Evolutionary conservation across 768 basidiomycete species (phyloP).

Genomic region (Lentinula detonsa): DNA sequence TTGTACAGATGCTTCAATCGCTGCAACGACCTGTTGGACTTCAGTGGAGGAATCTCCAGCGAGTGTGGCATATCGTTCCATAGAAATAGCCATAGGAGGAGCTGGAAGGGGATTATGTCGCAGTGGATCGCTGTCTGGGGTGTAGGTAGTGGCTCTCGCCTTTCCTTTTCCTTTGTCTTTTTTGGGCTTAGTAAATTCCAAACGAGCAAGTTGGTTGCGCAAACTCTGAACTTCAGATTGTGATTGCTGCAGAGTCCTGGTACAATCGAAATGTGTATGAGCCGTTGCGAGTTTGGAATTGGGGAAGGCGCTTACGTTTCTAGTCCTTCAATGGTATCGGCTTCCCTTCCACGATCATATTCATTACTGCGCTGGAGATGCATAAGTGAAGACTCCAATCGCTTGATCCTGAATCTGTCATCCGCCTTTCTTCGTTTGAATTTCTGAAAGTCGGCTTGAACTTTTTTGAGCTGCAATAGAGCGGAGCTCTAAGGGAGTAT

Average conservation of each 20-base stretch:
- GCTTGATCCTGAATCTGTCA: not conserved
- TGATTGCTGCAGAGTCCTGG: not conserved
- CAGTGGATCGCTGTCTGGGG: not conserved
- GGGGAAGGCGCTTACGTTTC: not conserved
- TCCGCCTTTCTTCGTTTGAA: not conserved
- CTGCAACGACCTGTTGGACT: conserved; percentile 1
- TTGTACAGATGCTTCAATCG: conserved; percentile 1
- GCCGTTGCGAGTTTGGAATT: not conserved
- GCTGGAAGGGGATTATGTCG: conserved; percentile 3
- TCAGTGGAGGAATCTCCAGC: not conserved
- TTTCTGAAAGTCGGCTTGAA: not conserved
- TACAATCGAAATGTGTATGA: not conserved
- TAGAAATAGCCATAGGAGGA: not conserved
- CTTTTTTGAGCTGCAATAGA: not conserved
- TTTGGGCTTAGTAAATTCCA: not conserved
- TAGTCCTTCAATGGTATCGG: not conserved
- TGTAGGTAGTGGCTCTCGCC: not conserved
- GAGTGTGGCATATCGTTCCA: conserved; percentile 2
- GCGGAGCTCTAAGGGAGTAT: not conserved
- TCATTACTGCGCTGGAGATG: not conserved
- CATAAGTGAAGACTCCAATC: not conserved
- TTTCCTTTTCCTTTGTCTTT: conserved; percentile 5
- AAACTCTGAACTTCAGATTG: conserved; percentile 1
- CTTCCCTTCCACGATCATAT: not conserved
- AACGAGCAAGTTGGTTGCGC: not conserved